phyloP scores from a whole-genome alignment of 345 rosid genomes.

The Salix brachista region DNA sequence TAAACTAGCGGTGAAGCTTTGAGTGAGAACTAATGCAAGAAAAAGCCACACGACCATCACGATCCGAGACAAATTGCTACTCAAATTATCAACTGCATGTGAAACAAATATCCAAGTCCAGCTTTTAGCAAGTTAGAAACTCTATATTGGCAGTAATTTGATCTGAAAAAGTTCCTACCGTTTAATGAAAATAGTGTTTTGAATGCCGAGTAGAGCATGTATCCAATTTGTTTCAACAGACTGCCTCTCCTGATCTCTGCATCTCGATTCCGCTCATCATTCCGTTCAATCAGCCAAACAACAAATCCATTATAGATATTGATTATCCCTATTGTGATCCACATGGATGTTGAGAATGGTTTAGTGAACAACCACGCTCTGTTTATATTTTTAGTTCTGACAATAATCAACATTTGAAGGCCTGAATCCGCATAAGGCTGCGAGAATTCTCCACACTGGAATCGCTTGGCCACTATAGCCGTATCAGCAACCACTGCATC shows the following conservation, averaged over 20 bases:
- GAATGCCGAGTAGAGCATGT: constrained; percentile 23
- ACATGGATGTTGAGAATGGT: constrained; percentile 20
- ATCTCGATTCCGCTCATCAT: background rate
- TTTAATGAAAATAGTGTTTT: constrained; percentile 24
- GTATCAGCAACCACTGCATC: constrained; percentile 31
- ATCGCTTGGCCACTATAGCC: constrained; percentile 19
- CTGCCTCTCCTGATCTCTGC: background rate
- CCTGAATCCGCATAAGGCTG: constrained; percentile 27
- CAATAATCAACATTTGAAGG: constrained; percentile 10
- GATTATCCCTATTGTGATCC: constrained; percentile 1
- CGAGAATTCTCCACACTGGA: constrained; percentile 15
- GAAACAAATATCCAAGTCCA: too few relatives aligned
- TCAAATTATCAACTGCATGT: constrained; percentile 13
- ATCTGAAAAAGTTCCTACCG: background rate
- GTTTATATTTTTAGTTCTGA: background rate
- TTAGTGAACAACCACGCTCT: constrained; percentile 19
- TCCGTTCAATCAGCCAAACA: constrained; percentile 7
- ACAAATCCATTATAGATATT: too few relatives aligned
- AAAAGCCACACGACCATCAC: constrained; percentile 22
- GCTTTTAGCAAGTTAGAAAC: background rate
- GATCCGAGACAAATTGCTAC: constrained; percentile 26
- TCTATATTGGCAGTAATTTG: background rate
- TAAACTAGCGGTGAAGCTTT: constrained; percentile 24
- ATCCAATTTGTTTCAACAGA: constrained; percentile 7
- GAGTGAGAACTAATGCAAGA: constrained; percentile 22